Percentiles rank a stretch among this genome's conserved stretches.
Evolutionary conservation across 1,139 yeast species (phyloP).

Genomic region (Waltiozyma sp.): DNA sequence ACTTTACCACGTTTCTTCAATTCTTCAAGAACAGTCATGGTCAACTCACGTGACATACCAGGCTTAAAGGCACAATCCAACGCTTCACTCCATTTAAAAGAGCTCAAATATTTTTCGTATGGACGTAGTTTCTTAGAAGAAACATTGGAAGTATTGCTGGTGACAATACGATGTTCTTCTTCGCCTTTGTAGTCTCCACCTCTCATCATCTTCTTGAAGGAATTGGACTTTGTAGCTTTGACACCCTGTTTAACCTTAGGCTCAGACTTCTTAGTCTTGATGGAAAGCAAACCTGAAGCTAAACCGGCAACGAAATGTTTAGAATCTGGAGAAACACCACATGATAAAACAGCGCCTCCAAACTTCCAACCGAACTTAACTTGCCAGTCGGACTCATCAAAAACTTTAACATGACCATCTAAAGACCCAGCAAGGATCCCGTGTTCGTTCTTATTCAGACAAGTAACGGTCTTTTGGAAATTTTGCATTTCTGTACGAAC

Average conservation of each 20-base stretch:
- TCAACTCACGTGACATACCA: constrained; percentile 69
- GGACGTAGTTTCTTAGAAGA: constrained; percentile 53
- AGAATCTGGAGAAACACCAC: constrained; percentile 83
- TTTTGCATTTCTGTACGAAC: constrained; percentile 55
- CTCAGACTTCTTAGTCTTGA: constrained; percentile 73
- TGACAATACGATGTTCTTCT: constrained; percentile 63
- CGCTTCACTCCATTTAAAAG: constrained; percentile 89
- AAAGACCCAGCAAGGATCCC: constrained; percentile 87
- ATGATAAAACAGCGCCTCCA: constrained; percentile 82
- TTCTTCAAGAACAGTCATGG: constrained; percentile 74
- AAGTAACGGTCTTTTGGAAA: constrained; percentile 89
- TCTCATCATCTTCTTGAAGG: constrained; percentile 70
- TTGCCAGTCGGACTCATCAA: constrained; percentile 75
- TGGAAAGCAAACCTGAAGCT: constrained; percentile 77
- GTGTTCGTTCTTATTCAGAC: constrained; percentile 53
- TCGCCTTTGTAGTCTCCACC: constrained; percentile 90
- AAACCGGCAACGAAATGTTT: constrained; percentile 93
- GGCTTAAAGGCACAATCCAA: constrained; percentile 73
- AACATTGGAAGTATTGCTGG: constrained; percentile 27
- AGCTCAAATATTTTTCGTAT: constrained; percentile 75
- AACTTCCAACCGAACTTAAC: constrained; percentile 97
- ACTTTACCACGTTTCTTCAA: constrained; percentile 82
- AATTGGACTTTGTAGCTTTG: constrained; percentile 22
- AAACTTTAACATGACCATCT: constrained; percentile 94
- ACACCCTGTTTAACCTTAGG: constrained; percentile 43